These are phyloP conservation scores for Monosporascus sp. DNA, from an alignment of 2,329 filamentous ascomycete genomes.

Conservation along the genomic window DNA sequence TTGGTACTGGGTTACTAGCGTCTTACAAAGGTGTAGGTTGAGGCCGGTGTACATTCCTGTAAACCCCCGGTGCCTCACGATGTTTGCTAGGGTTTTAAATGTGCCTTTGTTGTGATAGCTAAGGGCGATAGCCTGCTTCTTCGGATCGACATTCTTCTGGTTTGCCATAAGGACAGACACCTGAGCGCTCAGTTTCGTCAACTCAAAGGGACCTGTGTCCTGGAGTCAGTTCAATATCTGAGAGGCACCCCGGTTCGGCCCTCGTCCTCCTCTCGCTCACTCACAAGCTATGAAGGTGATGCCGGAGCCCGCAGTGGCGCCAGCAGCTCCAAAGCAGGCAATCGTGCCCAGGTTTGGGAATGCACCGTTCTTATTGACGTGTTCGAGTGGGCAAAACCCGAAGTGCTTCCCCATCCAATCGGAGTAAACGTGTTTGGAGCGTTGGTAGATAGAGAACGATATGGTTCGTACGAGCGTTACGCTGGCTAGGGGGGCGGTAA, in stretches of 20 bases:
- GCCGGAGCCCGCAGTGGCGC: constrained; percentile 71
- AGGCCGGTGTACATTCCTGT: constrained; percentile 76
- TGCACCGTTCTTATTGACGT: constrained; percentile 65
- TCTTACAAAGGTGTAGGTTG: constrained; percentile 68
- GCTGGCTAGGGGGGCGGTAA: constrained; percentile 73
- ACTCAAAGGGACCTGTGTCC: constrained; percentile 66
- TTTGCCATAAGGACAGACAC: constrained; percentile 73
- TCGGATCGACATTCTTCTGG: constrained; percentile 41
- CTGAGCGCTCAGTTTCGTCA: constrained; percentile 85
- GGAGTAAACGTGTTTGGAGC: constrained; percentile 68
- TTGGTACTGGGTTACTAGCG: background rate
- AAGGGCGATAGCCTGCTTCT: constrained; percentile 54
- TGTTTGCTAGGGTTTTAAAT: constrained; percentile 68
- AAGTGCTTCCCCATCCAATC: constrained; percentile 64
- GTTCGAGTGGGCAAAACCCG: constrained; percentile 63
- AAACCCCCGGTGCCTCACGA: constrained; percentile 69
- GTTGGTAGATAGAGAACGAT: constrained; percentile 76
- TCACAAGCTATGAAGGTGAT: constrained; percentile 76
- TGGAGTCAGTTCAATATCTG: constrained; percentile 1
- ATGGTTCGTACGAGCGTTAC: constrained; percentile 73
- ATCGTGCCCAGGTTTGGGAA: constrained; percentile 70
- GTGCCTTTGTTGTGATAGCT: constrained; percentile 78
- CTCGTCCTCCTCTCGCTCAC: constrained; percentile 16
- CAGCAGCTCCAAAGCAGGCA: constrained; percentile 70
- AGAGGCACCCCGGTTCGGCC: background rate